phyloP scores from a whole-genome alignment of 768 basidiomycete species.

The Rubroboletus satanas region DNA sequence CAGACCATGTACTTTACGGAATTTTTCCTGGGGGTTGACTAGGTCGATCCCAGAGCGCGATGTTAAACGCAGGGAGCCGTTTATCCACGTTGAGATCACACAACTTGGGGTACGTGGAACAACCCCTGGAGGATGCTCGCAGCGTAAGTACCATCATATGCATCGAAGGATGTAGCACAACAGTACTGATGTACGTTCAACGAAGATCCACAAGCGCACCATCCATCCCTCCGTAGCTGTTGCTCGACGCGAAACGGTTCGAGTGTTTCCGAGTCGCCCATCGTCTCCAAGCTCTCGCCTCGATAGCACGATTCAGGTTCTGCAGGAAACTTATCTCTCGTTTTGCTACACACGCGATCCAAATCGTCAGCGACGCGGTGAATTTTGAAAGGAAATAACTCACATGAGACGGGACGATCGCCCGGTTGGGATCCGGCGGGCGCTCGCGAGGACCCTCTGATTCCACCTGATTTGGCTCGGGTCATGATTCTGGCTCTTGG shows the following conservation, averaged over 20 bases:
- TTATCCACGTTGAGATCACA: slow-evolving; percentile 53
- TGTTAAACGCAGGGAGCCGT: slow-evolving; percentile 44
- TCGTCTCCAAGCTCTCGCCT: slow-evolving; percentile 58
- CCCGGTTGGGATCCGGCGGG: slow-evolving; percentile 64
- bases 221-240: slow-evolving; percentile 50
- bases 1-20: slow-evolving; percentile 35
- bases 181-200: slow-evolving; percentile 46
- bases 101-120: slow-evolving; percentile 66
- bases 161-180: slow-evolving; percentile 59
- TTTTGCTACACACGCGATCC: slow-evolving; percentile 23
- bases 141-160: slow-evolving; percentile 52
- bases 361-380: background rate
- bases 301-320: slow-evolving; percentile 63
- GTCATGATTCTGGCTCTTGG: background rate
- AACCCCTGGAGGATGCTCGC: slow-evolving; percentile 53
- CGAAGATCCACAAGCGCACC: slow-evolving; percentile 28
- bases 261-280: slow-evolving; percentile 47
- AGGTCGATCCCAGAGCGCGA: slow-evolving; percentile 37
- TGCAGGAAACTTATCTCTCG: slow-evolving; percentile 50
- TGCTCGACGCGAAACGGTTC: slow-evolving; percentile 52
- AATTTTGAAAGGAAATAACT: slow-evolving; percentile 1
- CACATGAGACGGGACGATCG: slow-evolving; percentile 67
- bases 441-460: slow-evolving; percentile 51
- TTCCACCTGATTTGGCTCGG: background rate
- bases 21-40: slow-evolving; percentile 38